A percentile compares a stretch with the other conserved stretches of the same genome.
phyloP scores from a whole-genome alignment of 164 flowering plant genomes.

The Tinospora cordifolia region DNA sequence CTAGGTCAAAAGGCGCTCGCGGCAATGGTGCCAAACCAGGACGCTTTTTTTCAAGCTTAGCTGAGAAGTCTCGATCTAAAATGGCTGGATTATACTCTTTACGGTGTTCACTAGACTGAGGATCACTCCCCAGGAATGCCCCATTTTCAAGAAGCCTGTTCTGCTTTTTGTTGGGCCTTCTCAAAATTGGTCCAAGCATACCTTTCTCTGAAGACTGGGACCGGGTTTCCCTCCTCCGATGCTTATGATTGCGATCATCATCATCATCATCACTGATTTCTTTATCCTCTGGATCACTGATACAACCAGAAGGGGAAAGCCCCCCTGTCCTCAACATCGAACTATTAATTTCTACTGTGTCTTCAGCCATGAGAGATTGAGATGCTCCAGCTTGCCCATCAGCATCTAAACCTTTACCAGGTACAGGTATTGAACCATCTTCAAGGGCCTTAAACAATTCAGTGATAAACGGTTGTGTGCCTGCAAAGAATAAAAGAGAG shows the following conservation, averaged over 20 bases:
- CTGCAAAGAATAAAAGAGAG: constrained; percentile 17
- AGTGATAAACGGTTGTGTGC: constrained; percentile 25
- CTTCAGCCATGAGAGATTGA: constrained; percentile 12
- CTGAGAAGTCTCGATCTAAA: constrained; percentile 34
- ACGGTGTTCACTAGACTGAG: constrained; percentile 43
- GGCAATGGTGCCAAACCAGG: constrained; percentile 30
- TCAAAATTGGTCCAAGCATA: constrained; percentile 32
- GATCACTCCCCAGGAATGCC: constrained; percentile 39
- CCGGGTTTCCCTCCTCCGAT: constrained; percentile 62
- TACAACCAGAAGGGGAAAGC: constrained; percentile 47
- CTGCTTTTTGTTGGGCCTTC: constrained; percentile 51
- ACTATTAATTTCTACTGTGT: constrained; percentile 41
- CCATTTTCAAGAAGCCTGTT: constrained; percentile 67
- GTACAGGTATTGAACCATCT: constrained; percentile 20
- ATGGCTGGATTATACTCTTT: constrained; percentile 27
- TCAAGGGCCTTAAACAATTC: constrained; percentile 29
- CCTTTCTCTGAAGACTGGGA: constrained; percentile 66
- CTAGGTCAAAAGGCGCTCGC: constrained; percentile 35
- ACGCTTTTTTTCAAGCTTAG: constrained; percentile 48
- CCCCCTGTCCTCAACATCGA: constrained; percentile 41
- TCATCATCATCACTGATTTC: constrained; percentile 88
- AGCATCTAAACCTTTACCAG: constrained; percentile 15
- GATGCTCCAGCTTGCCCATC: constrained; percentile 21
- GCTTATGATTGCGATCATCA: constrained; percentile 95
- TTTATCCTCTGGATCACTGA: constrained; percentile 76